Evolutionary conservation across 1,139 yeast genomes (phyloP), one percentile per base, ranked within the genome.

Genomic region (Candida glucosophila): DNA sequence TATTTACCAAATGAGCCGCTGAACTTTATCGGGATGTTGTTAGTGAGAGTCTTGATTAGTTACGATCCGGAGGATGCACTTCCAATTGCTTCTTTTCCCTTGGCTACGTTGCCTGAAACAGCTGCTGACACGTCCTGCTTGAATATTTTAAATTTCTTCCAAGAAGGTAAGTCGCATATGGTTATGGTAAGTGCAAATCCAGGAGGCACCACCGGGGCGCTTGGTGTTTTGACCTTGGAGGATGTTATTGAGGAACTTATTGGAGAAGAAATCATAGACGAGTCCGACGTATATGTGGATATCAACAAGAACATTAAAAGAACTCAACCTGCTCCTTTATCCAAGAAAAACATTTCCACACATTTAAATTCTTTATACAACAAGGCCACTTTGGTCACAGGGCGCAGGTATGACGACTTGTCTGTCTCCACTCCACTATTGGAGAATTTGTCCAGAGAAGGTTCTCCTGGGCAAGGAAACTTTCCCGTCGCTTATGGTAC

Each of bases 111-210:
- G 25, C 98, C 98, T 0, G 97, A 90, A 56, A 90, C 98, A 0
- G 76, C 80, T 2, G 79, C 85, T 18, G 88, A 80, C 28, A 88
- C 97, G 2, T 85, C 96, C 4, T 90, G 97, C 53, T 64, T 90
- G 47, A 88, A 90, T 52, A 88, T 90, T 37, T 67, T 90, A 43
- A 90, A 90, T 52, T 90, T 88, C 53, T 90, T 90, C 66, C 98
- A 90, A 55, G 97, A 88, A 52, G 98, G 98, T 34, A 88, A 86
- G 52, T 79, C 95, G 2, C 98, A 90, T 52, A 90, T 90, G 98
- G 90, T 92, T 41, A 78, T 88, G 22, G 95, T 90, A 8, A 77
- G 92, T 39, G 79, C 76, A 34, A 62, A 66, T 25, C 97, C 97
- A 0, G 98, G 98, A 26, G 86, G 74, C 36, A 77, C 92, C 4